Evolutionary conservation across 2,329 filamentous ascomycete genomes (phyloP).

Genomic region (Trichoderma breve): DNA sequence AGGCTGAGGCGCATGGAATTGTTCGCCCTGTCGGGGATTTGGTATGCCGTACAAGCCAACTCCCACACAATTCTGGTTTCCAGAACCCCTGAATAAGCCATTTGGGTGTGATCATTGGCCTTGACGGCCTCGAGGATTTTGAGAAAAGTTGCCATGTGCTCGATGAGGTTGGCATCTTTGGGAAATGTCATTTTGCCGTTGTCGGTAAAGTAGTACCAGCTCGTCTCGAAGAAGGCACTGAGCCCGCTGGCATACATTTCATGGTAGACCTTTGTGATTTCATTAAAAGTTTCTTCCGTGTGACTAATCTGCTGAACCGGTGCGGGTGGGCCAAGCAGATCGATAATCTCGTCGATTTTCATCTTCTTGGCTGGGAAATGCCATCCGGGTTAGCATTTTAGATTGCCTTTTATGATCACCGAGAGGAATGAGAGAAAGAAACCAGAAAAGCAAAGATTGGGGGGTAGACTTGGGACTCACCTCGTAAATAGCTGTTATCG

Average conservation of each 20-base stretch:
- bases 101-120: conserved; percentile 50
- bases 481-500: conserved; percentile 44
- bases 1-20: conserved; percentile 35
- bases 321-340: conserved; percentile 57
- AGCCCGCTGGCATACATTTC: conserved; percentile 74
- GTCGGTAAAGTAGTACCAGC: conserved; percentile 67
- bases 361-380: conserved; percentile 49
- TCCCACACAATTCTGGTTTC: conserved; percentile 62
- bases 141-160: conserved; percentile 66
- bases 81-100: conserved; percentile 52
- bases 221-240: conserved; percentile 75
- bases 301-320: conserved; percentile 54
- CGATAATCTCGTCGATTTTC: conserved; percentile 71
- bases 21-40: conserved; percentile 37
- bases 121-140: conserved; percentile 49
- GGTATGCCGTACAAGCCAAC: conserved; percentile 51
- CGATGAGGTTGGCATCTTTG: conserved; percentile 57
- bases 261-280: conserved; percentile 69
- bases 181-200: conserved; percentile 47
- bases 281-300: conserved; percentile 54
- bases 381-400: conserved; percentile 25
- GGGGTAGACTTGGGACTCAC: conserved; percentile 41
- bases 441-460: conserved; percentile 21
- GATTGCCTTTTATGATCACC: not conserved
- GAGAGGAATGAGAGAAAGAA: not conserved